These are phyloP conservation scores for Boletus smithii DNA, from an alignment of 1,284 basidiomycete genomes.

Conservation along the genomic window DNA sequence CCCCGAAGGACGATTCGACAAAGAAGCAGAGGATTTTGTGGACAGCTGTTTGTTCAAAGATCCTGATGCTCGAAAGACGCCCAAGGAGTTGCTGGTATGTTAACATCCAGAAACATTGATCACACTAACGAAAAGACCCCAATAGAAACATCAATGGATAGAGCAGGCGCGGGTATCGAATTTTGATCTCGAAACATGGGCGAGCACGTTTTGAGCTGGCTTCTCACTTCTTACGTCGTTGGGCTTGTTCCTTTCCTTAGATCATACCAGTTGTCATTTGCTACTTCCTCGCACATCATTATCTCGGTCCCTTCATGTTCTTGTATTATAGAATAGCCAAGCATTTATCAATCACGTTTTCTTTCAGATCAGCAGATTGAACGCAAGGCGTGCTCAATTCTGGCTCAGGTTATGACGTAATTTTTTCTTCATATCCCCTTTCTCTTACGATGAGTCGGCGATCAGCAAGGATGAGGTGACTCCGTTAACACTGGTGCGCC, in stretches of 20 bases:
- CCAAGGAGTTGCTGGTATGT: conserved; percentile 78
- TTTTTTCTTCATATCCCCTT: no score
- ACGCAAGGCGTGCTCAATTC: no score
- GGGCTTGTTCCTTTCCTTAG: conserved; percentile 16
- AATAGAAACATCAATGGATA: conserved; percentile 60
- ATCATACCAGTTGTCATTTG: conserved; percentile 26
- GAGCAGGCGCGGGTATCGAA: conserved; percentile 44
- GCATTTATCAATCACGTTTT: conserved; percentile 16
- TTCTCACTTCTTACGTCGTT: conserved; percentile 17
- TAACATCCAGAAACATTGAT: background rate
- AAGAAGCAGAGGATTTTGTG: conserved; percentile 73
- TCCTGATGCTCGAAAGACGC: conserved; percentile 70
- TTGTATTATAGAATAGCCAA: conserved; percentile 30
- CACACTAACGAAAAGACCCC: conserved; percentile 5
- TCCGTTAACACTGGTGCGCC: no score
- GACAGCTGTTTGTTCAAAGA: conserved; percentile 85
- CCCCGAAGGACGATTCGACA: conserved; percentile 66
- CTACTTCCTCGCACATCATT: conserved; percentile 32
- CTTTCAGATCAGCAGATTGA: background rate
- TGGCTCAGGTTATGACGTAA: no score
- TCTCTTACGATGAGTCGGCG: no score
- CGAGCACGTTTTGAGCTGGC: conserved; percentile 50
- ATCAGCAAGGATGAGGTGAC: no score
- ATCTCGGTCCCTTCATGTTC: conserved; percentile 28
- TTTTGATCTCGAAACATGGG: conserved; percentile 63